These are phyloP conservation scores for Psidium friedrichsthalianum DNA, from an alignment of 345 rosid species.

Conservation along the genomic window DNA sequence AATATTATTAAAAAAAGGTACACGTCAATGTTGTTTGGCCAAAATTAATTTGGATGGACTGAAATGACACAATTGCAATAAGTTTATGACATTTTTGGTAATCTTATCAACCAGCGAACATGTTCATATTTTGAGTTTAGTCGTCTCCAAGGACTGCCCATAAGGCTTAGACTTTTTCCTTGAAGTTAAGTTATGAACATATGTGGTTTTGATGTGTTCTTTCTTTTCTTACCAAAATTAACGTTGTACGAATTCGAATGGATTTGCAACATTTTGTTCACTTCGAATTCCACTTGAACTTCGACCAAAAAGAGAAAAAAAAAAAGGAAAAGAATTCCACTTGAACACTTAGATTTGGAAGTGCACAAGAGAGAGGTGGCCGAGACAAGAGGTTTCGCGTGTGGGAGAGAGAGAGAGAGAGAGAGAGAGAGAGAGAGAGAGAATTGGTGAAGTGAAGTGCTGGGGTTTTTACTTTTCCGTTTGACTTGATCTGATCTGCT, in stretches of 20 bases:
- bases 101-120: not conserved
- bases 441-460: no score
- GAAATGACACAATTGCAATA: no score
- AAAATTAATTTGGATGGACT: no score
- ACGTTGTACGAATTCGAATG: not conserved
- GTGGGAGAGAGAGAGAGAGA: no score
- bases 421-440: no score
- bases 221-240: not conserved
- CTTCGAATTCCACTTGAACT: not conserved
- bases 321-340: not conserved
- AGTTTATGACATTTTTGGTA: no score
- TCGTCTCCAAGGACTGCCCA: not conserved
- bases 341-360: not conserved
- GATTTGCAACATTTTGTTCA: not conserved
- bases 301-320: no score
- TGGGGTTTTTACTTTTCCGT: no score
- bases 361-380: not conserved
- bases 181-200: not conserved
- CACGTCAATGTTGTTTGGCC: no score
- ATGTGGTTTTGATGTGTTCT: not conserved
- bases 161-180: not conserved
- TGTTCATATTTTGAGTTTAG: not conserved
- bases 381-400: not conserved
- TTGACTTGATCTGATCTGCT: no score
- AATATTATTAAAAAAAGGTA: no score